Evolutionary conservation across 306 rosid species (phyloP).

Genomic region (peach (Prunus persica)): Prunus_persica_NCBIv2 NC_034014.1:28619001-28619500

Average conservation of each 20-base stretch:
- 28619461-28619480: not conserved
- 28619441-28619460: not conserved
- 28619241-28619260: not conserved
- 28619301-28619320: conserved; percentile 65
- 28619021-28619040: not conserved
- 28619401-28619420: conserved; percentile 85
- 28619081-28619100: not conserved
- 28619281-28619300: conserved; percentile 7
- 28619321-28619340: conserved; percentile 77
- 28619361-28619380: conserved; percentile 95
- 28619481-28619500: not conserved
- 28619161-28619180: not conserved
- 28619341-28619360: conserved; percentile 83
- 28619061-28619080: not conserved
- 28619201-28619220: not conserved
- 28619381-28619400: conserved; percentile 90
- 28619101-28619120: conserved; percentile 7
- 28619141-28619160: not conserved
- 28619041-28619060: not conserved
- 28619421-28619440: conserved; percentile 25
- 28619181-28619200: not conserved
- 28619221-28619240: not conserved
- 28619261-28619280: not conserved
- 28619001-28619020: not conserved
- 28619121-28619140: conserved; percentile 57